Conservation (phyloP, 495 filamentous ascomycete species). For the Podospora bellae-mahoneyi region DNA sequence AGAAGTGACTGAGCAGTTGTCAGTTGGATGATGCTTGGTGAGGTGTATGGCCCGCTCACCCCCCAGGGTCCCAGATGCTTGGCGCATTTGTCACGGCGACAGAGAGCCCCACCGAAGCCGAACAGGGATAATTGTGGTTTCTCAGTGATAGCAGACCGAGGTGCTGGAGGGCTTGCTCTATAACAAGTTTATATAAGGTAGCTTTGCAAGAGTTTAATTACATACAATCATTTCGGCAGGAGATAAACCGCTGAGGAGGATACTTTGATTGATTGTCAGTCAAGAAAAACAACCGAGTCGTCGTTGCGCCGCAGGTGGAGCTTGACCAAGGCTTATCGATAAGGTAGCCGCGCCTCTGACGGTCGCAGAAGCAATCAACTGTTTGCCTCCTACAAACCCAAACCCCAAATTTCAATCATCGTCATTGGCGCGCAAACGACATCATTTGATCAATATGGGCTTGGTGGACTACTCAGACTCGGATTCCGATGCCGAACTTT, state of each 20-base stretch:
- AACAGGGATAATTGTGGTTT: not conserved
- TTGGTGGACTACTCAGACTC: constrained; percentile 85
- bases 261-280: too few species aligned
- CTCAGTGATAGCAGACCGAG: not conserved
- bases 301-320: not conserved
- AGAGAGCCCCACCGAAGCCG: not conserved
- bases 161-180: too few species aligned
- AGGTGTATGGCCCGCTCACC: not conserved
- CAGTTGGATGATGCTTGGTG: not conserved
- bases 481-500: constrained; percentile 66
- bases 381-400: not conserved
- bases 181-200: too few species aligned
- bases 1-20: not conserved
- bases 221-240: too few species aligned
- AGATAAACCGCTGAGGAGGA: too few species aligned
- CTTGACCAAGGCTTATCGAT: not conserved
- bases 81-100: not conserved
- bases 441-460: constrained; percentile 50
- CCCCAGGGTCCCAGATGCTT: not conserved
- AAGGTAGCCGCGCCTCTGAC: not conserved
- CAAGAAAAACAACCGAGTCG: not conserved
- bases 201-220: not conserved
- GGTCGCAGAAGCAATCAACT: not conserved
- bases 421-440: constrained; percentile 1
- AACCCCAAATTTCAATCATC: not conserved